Percentiles rank a stretch among this genome's conserved stretches.
phyloP scores from a whole-genome alignment of 306 rosid species.

The Casuarina glauca region DNA sequence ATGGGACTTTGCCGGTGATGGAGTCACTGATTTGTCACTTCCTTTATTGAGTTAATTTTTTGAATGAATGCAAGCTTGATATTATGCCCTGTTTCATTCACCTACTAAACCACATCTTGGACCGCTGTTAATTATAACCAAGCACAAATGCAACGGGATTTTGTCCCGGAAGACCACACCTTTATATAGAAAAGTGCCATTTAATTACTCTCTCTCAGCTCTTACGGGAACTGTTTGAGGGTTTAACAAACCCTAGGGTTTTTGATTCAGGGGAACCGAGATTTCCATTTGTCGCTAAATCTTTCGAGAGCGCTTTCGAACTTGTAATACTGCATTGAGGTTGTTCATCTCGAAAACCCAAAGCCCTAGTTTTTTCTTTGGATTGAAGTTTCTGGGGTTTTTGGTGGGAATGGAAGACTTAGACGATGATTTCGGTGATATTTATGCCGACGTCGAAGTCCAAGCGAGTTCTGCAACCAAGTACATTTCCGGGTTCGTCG shows the following conservation, averaged over 20 bases:
- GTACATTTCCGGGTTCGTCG: constrained; percentile 20
- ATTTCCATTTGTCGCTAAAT: neutral
- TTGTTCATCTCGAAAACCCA: neutral
- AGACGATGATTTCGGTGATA: constrained; percentile 62
- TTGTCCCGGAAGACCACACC: no score
- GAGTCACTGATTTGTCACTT: no score
- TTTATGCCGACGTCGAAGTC: constrained; percentile 45
- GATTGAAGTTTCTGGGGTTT: neutral
- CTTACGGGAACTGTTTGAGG: neutral
- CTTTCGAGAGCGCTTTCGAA: neutral
- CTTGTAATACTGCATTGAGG: constrained; percentile 13
- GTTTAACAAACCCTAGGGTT: constrained; percentile 12
- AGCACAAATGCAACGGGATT: no score
- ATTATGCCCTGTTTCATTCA: no score
- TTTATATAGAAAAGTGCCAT: no score
- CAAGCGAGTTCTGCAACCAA: constrained; percentile 30
- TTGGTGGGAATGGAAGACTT: constrained; percentile 32
- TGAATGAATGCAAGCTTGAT: no score
- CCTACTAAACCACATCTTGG: no score
- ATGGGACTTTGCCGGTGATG: no score
- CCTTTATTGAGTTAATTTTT: no score
- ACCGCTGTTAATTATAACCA: no score
- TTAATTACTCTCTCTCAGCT: no score
- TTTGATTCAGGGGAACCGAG: neutral
- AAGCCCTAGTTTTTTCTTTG: neutral